Percentiles rank a stretch among this genome's conserved stretches.
Evolutionary conservation across 2,329 filamentous ascomycete species (phyloP).

Genomic region (Arthrobotrys conoides): DNA sequence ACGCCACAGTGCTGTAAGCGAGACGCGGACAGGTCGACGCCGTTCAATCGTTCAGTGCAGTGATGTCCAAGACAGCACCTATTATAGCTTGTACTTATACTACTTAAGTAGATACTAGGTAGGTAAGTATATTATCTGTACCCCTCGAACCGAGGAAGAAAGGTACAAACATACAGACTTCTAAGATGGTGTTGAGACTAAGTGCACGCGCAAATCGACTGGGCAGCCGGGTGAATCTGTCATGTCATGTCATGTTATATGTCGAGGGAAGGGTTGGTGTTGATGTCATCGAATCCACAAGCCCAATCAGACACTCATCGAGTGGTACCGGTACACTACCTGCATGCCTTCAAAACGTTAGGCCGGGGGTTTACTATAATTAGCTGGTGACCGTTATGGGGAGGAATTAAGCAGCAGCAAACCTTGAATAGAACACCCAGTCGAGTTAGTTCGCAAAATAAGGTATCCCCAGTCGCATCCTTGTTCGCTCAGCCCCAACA

Average conservation of each 20-base stretch:
- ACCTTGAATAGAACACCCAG: conserved; percentile 18
- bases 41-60: conserved; percentile 2
- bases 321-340: background rate
- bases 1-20: conserved; percentile 56
- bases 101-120: background rate
- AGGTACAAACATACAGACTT: no score
- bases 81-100: no score
- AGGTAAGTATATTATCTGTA: no score
- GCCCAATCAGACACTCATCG: no score
- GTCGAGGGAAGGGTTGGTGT: background rate
- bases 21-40: conserved; percentile 33
- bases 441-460: conserved; percentile 15
- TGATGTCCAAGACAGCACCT: no score
- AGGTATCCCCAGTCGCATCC: conserved; percentile 9
- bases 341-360: conserved; percentile 23
- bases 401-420: background rate
- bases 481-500: conserved; percentile 9
- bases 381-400: conserved; percentile 20
- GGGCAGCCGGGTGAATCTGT: no score
- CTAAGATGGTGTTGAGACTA: no score
- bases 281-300: conserved; percentile 20
- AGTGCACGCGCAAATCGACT: no score
- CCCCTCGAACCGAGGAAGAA: conserved; percentile 13
- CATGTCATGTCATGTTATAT: background rate
- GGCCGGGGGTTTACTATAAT: conserved; percentile 30